Evolutionary conservation across 1,284 basidiomycete species (phyloP).

Genomic region (Rhodotorula sp.): DNA sequence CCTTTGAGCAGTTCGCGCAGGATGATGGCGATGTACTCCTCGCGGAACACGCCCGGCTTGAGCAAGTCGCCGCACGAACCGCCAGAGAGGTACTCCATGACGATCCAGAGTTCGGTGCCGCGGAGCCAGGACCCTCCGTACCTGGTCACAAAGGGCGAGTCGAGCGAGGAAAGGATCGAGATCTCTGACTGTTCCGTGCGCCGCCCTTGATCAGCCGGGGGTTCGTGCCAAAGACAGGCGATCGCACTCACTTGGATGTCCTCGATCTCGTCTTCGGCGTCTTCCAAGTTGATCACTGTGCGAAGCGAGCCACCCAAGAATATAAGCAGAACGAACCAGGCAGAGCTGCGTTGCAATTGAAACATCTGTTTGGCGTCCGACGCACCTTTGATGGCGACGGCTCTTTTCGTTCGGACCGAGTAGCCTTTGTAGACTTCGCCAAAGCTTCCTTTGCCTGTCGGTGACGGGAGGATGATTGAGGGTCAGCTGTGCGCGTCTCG

Average conservation of each 20-base stretch:
- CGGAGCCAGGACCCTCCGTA: conserved; percentile 52
- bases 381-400: conserved; percentile 62
- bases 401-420: conserved; percentile 86
- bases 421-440: conserved; percentile 98
- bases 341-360: too few species aligned
- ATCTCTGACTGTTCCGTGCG: conserved; percentile 62
- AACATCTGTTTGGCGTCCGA: neutral
- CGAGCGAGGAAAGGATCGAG: conserved; percentile 94
- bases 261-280: conserved; percentile 98
- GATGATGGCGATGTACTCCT: conserved; percentile 98
- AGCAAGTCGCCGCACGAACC: conserved; percentile 52
- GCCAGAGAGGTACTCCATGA: conserved; percentile 85
- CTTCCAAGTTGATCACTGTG: conserved; percentile 90
- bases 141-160: conserved; percentile 94
- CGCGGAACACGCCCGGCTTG: conserved; percentile 92
- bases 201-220: neutral
- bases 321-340: too few species aligned
- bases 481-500: conserved; percentile 4
- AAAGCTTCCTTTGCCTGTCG: conserved; percentile 82
- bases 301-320: neutral
- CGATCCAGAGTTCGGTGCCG: conserved; percentile 84
- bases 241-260: conserved; percentile 80
- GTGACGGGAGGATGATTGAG: neutral
- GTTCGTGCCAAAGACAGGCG: too few species aligned
- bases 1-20: conserved; percentile 87